Evolutionary conservation across 2,329 filamentous ascomycete genomes (phyloP).

Genomic region (Cordyceps cicadae): DNA sequence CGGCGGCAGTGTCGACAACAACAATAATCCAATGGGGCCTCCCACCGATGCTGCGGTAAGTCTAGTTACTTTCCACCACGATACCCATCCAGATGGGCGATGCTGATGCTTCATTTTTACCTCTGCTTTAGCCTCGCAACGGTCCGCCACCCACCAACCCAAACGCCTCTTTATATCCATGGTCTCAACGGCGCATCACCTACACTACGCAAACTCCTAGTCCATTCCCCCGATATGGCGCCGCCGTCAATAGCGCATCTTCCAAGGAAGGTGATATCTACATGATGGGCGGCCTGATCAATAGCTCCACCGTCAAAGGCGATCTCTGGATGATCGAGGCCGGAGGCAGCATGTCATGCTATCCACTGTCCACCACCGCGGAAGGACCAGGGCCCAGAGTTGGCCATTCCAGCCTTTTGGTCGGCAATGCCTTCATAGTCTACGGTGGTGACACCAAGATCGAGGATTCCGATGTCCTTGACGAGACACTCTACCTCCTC

Average conservation of each 20-base stretch:
- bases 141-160: conserved; percentile 42
- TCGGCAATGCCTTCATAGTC: conserved; percentile 97
- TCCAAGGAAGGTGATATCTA: conserved; percentile 98
- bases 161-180: conserved; percentile 83
- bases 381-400: conserved; percentile 94
- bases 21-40: conserved; percentile 29
- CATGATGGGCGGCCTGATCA: conserved; percentile 93
- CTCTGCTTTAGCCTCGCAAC: conserved; percentile 43
- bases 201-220: conserved; percentile 75
- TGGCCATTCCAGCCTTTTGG: conserved; percentile 84
- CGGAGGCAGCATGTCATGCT: conserved; percentile 78
- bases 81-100: neutral
- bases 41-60: conserved; percentile 35
- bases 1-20: conserved; percentile 41
- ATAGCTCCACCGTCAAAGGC: conserved; percentile 90
- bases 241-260: conserved; percentile 83
- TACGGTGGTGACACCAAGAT: conserved; percentile 98
- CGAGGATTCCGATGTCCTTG: conserved; percentile 81
- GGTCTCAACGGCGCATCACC: conserved; percentile 83
- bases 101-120: conserved; percentile 2
- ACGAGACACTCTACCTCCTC: conserved; percentile 91
- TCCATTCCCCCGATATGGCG: conserved; percentile 93
- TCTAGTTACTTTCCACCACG: conserved; percentile 8
- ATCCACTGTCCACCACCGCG: conserved; percentile 81
- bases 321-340: conserved; percentile 98